phyloP scores from a whole-genome alignment of 106 monocot species.

The Platanthera guangdongensis region DNA sequence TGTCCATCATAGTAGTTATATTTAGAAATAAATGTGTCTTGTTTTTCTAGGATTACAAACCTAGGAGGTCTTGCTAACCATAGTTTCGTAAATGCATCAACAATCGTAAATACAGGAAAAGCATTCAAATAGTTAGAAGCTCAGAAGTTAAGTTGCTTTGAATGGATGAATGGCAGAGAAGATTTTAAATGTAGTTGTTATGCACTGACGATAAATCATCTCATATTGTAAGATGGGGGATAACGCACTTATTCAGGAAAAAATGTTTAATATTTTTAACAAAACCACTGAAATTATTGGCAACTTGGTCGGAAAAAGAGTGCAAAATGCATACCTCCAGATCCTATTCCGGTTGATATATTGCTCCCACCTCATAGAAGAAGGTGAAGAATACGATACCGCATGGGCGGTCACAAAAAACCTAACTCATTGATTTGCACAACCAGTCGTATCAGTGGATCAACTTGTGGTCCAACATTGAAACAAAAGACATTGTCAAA shows the following conservation, averaged over 20 bases:
- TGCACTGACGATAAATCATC: background rate
- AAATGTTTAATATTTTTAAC: background rate
- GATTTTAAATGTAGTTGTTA: background rate
- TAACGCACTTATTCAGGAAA: background rate
- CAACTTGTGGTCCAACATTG: slow-evolving; percentile 43
- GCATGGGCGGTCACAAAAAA: background rate
- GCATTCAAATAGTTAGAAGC: background rate
- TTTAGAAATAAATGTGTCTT: background rate
- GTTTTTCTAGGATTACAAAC: background rate
- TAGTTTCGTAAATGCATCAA: background rate
- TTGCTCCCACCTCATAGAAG: too few relatives aligned
- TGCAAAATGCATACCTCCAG: too few relatives aligned
- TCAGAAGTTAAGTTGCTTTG: background rate
- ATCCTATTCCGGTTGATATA: too few relatives aligned
- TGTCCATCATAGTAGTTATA: background rate
- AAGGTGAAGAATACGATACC: too few relatives aligned
- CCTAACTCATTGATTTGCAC: background rate
- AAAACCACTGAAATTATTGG: background rate
- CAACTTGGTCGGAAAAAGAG: background rate
- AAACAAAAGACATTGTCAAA: slow-evolving; percentile 80
- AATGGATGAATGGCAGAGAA: background rate
- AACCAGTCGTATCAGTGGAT: background rate
- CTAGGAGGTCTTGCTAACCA: background rate
- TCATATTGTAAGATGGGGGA: background rate
- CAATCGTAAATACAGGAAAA: background rate